Evolutionary conservation across 441 rosid genomes (phyloP).

Genomic region (Capsella rubella): DNA sequence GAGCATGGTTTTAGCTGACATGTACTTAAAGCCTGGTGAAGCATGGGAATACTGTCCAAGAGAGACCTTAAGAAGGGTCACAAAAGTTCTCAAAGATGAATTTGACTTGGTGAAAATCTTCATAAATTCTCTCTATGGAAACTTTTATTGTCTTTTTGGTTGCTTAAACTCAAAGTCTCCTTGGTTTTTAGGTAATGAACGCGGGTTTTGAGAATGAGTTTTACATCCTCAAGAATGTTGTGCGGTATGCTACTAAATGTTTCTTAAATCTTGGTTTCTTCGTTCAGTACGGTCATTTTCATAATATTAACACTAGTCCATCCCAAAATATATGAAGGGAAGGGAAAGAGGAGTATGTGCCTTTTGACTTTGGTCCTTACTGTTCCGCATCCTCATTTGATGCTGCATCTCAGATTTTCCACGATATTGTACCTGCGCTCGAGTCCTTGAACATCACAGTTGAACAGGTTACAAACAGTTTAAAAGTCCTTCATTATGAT

Average conservation of each 20-base stretch:
- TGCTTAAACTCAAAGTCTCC: constrained; percentile 28
- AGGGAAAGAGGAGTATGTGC: constrained; percentile 87
- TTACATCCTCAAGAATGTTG: constrained; percentile 71
- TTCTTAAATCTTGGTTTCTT: neutral
- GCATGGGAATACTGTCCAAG: constrained; percentile 98
- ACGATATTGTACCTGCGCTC: constrained; percentile 65
- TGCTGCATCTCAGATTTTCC: constrained; percentile 67
- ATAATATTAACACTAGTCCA: constrained; percentile 1
- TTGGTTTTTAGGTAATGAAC: constrained; percentile 72
- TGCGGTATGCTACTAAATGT: constrained; percentile 49
- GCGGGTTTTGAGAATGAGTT: constrained; percentile 98
- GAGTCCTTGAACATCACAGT: constrained; percentile 72
- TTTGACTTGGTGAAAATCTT: constrained; percentile 70
- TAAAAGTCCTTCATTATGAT: neutral
- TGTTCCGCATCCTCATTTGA: constrained; percentile 81
- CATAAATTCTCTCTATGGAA: neutral
- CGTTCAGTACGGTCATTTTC: neutral
- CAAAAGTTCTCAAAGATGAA: constrained; percentile 79
- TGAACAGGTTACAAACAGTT: constrained; percentile 69
- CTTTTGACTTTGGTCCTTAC: constrained; percentile 78
- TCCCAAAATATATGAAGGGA: constrained; percentile 47
- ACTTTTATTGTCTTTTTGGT: constrained; percentile 16
- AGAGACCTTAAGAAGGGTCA: constrained; percentile 74
- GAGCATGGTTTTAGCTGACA: constrained; percentile 96
- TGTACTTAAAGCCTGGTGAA: constrained; percentile 84